phyloP scores from a whole-genome alignment of 805 yeast species.

The Nakazawaea holstii region DNA sequence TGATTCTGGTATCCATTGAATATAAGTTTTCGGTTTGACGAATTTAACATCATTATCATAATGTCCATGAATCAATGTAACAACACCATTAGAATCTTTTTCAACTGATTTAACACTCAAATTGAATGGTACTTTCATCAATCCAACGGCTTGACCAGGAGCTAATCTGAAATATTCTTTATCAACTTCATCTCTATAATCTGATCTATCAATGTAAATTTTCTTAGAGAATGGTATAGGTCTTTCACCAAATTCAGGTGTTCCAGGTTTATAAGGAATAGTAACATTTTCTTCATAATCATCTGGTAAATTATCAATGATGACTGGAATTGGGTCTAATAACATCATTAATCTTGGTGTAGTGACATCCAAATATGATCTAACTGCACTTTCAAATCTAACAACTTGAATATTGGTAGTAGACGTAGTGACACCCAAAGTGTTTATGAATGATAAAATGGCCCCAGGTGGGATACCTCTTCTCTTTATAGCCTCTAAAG shows the following conservation, averaged over 20 bases:
- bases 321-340: slow-evolving; percentile 78
- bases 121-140: slow-evolving; percentile 84
- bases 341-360: slow-evolving; percentile 95
- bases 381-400: slow-evolving; percentile 84
- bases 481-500: slow-evolving; percentile 90
- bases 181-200: slow-evolving; percentile 64
- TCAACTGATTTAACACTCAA: slow-evolving; percentile 67
- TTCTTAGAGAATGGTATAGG: slow-evolving; percentile 69
- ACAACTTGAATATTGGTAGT: slow-evolving; percentile 86
- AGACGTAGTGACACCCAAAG: slow-evolving; percentile 94
- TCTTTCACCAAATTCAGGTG: slow-evolving; percentile 68
- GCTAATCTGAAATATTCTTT: slow-evolving; percentile 88
- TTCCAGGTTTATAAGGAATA: slow-evolving; percentile 89
- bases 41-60: slow-evolving; percentile 57
- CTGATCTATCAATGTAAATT: slow-evolving; percentile 83
- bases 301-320: slow-evolving; percentile 75
- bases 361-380: slow-evolving; percentile 81
- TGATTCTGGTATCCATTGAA: slow-evolving; percentile 91
- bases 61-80: slow-evolving; percentile 67
- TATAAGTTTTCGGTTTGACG: slow-evolving; percentile 88
- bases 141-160: slow-evolving; percentile 91
- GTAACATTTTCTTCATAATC: slow-evolving; percentile 64
- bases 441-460: slow-evolving; percentile 84
- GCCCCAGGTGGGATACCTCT: slow-evolving; percentile 99
- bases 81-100: slow-evolving; percentile 56